A percentile compares a stretch with the other conserved stretches of the same genome.
Evolutionary conservation across 2,329 filamentous ascomycete species (phyloP).

Genomic region (Immersiporthe knoxdaviesiana): DNA sequence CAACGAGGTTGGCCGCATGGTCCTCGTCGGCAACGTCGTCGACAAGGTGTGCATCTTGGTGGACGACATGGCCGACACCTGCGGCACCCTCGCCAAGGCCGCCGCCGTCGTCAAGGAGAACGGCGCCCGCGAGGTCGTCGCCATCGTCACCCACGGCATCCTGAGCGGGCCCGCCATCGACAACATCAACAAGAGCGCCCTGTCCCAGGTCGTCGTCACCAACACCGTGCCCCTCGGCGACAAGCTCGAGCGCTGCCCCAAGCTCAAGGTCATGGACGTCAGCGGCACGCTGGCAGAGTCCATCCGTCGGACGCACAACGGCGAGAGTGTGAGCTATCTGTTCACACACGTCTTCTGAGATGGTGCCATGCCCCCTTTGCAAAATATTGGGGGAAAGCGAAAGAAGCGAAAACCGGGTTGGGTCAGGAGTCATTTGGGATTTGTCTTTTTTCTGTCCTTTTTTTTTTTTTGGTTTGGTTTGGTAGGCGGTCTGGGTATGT

Average conservation of each 20-base stretch:
- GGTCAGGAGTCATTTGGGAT: conserved; percentile 11
- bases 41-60: conserved; percentile 94
- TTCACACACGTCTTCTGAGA: conserved; percentile 61
- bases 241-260: conserved; percentile 74
- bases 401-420: background rate
- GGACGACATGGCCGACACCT: conserved; percentile 97
- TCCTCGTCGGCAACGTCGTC: conserved; percentile 78
- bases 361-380: background rate
- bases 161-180: conserved; percentile 87
- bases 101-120: conserved; percentile 87
- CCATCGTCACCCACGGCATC: conserved; percentile 94
- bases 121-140: conserved; percentile 84
- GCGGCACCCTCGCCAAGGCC: conserved; percentile 71
- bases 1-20: conserved; percentile 71
- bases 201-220: conserved; percentile 83
- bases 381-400: background rate
- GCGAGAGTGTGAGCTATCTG: conserved; percentile 66
- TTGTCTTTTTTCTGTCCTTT: background rate
- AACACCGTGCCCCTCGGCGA: conserved; percentile 83
- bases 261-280: conserved; percentile 90
- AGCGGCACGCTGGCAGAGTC: conserved; percentile 79
- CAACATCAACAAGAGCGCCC: conserved; percentile 76
- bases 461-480: background rate
- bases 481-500: conserved; percentile 4
- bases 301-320: conserved; percentile 71